phyloP scores from a whole-genome alignment of 2,329 filamentous ascomycete species.

The Arachnopeziza araneosa region DNA sequence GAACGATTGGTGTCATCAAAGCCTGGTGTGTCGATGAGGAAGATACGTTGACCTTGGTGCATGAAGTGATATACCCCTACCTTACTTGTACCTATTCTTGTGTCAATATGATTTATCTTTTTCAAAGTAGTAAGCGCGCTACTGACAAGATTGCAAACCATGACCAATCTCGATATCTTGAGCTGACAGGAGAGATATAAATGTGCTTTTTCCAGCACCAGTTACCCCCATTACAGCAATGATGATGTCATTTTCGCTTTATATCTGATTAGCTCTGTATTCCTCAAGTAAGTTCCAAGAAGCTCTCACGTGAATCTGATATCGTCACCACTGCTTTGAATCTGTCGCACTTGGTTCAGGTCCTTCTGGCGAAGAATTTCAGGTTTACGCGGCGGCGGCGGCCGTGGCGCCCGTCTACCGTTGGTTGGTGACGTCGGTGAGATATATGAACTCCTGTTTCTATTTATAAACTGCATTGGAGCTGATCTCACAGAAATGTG shows the following conservation, averaged over 20 bases:
- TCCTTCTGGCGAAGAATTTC: too few species aligned
- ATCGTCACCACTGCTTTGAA: not conserved
- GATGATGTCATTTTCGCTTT: conserved; percentile 4
- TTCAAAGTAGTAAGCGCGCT: not conserved
- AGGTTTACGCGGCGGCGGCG: too few species aligned
- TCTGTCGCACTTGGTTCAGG: too few species aligned
- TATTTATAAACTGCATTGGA: too few species aligned
- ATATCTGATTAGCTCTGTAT: not conserved
- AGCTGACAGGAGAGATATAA: conserved; percentile 5
- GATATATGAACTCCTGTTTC: too few species aligned
- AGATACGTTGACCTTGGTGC: not conserved
- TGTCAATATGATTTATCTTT: not conserved
- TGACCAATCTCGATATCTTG: conserved; percentile 6
- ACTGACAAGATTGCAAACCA: conserved; percentile 4
- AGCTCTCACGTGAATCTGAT: not conserved
- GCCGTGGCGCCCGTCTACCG: too few species aligned
- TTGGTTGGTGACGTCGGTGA: too few species aligned
- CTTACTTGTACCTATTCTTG: conserved; percentile 3
- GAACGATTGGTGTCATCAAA: conserved; percentile 38
- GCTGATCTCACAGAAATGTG: too few species aligned
- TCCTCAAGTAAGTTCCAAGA: too few species aligned
- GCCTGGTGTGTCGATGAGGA: conserved; percentile 39
- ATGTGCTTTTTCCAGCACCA: conserved; percentile 7
- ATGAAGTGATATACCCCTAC: not conserved
- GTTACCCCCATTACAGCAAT: conserved; percentile 14